phyloP scores from a whole-genome alignment of 768 basidiomycete genomes.

The Mycena belliarum region DNA sequence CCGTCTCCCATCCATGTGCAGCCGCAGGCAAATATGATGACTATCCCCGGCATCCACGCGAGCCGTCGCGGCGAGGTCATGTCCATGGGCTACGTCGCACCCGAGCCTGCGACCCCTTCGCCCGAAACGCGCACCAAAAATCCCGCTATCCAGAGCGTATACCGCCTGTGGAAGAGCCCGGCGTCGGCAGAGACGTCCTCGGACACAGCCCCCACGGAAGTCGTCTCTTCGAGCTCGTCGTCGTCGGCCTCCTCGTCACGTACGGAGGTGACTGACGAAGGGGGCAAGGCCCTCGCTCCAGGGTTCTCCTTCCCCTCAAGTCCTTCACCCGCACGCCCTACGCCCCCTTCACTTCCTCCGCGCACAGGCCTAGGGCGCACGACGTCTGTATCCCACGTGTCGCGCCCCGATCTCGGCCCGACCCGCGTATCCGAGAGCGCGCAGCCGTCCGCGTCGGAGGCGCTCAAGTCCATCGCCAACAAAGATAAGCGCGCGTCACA shows the following conservation, averaged over 20 bases:
- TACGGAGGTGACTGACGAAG: constrained; percentile 2
- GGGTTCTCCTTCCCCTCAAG: no score
- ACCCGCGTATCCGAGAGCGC: constrained; percentile 22
- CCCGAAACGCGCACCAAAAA: constrained; percentile 41
- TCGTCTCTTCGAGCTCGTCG: constrained; percentile 13
- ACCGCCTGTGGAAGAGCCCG: constrained; percentile 74
- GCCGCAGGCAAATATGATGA: constrained; percentile 80
- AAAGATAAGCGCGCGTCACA: constrained; percentile 38
- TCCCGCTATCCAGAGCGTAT: constrained; percentile 66
- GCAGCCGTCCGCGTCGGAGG: constrained; percentile 48
- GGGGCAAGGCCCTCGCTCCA: neutral
- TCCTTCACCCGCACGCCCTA: constrained; percentile 4
- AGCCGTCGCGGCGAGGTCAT: constrained; percentile 84
- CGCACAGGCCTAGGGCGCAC: constrained; percentile 39
- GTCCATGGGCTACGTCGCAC: constrained; percentile 78
- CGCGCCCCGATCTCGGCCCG: constrained; percentile 28
- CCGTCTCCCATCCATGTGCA: constrained; percentile 68
- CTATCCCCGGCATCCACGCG: constrained; percentile 84
- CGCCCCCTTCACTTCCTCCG: constrained; percentile 50
- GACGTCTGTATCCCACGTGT: constrained; percentile 28
- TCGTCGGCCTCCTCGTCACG: constrained; percentile 12
- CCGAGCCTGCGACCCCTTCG: constrained; percentile 37
- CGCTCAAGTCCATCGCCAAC: constrained; percentile 57
- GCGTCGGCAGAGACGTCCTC: constrained; percentile 21
- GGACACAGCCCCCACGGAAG: neutral